Evolutionary conservation across 805 yeast genomes (phyloP).

Genomic region (Pichia sporocuriosa): DNA sequence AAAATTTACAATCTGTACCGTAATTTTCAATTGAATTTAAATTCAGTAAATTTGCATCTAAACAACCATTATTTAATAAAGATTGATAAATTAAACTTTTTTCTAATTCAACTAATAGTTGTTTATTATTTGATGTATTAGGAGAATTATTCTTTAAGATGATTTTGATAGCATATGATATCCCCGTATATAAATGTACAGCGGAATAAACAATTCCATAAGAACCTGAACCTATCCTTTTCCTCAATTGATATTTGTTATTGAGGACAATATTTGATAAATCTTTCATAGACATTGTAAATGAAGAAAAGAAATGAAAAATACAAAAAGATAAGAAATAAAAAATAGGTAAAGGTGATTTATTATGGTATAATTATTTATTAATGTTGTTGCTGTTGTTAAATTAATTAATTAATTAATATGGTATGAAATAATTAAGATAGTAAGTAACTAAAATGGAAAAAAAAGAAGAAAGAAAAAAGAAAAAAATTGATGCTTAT

Average conservation of each 20-base stretch:
- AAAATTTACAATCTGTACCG: constrained; percentile 32
- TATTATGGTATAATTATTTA: no score
- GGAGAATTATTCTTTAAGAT: constrained; percentile 44
- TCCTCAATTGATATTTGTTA: constrained; percentile 36
- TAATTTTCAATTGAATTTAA: constrained; percentile 30
- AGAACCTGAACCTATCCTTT: constrained; percentile 75
- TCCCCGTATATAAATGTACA: constrained; percentile 42
- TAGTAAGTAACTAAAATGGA: no score
- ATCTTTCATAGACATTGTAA: constrained; percentile 21
- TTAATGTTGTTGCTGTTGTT: no score
- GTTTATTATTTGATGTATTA: constrained; percentile 24
- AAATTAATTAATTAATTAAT: no score
- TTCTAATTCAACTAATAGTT: constrained; percentile 27
- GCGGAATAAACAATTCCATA: constrained; percentile 77
- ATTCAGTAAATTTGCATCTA: constrained; percentile 29
- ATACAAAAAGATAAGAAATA: no score
- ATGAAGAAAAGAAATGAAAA: no score
- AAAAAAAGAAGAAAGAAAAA: no score
- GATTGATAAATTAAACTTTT: constrained; percentile 22
- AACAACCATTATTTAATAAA: constrained; percentile 20
- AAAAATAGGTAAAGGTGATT: no score
- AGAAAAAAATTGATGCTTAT: no score
- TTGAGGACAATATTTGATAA: constrained; percentile 28
- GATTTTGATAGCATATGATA: constrained; percentile 64
- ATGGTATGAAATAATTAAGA: no score